Base-by-base conservation (phyloP, 83 land plant genomes). In the Picea abies region DNA sequence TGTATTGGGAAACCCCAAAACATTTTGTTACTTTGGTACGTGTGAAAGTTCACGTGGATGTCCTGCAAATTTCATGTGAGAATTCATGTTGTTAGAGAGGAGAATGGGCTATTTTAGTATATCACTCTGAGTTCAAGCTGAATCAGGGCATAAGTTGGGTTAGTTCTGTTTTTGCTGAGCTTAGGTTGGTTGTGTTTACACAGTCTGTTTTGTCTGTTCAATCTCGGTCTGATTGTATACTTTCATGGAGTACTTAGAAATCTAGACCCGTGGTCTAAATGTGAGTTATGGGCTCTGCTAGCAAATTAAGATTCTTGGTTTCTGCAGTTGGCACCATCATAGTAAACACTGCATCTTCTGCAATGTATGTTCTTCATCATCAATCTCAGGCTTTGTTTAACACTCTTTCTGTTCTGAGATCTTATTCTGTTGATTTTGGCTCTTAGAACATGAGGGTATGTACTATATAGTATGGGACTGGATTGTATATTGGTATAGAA, bases 31-130 rank as follows among this genome's bases (percentile, higher is more conserved):
- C 58, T 39, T 73, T 44, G 77, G 19, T 73, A 73, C 12, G 56
- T 39, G 77, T 41, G 77, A 73, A 73, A 73, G 52, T 41, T 73
- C 77, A 73, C 77, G 47, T 70, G 73, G 47, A 37, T 70, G 8
- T 70, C 73, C 35, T 44, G 77, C 56, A 73, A 11, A 73, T 10
- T 17, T 20, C 11, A 39, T 52, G 39, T 41, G n/a, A 22, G 14
- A 73, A 73, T 22, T 73, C 47, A 39, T 73, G 15, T 44, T 73
- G 23, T 39, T 73, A 8, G 25, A 7, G 5, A 9, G 56, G 9
- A 69, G 19, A 39, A 47, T 44, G 25, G 52, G 58, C 11, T 9
- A 52, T 52, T 52, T 71, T 16, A 22, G 20, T 44, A 20, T n/a
- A n/a, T 10, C 22, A 44, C 52, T n/a, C 56, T 44, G 25, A 47